A percentile compares a stretch with the other conserved stretches of the same genome.
Evolutionary conservation across 2,329 filamentous ascomycete species (phyloP).

Genomic region (Hypoxylon sp.): DNA sequence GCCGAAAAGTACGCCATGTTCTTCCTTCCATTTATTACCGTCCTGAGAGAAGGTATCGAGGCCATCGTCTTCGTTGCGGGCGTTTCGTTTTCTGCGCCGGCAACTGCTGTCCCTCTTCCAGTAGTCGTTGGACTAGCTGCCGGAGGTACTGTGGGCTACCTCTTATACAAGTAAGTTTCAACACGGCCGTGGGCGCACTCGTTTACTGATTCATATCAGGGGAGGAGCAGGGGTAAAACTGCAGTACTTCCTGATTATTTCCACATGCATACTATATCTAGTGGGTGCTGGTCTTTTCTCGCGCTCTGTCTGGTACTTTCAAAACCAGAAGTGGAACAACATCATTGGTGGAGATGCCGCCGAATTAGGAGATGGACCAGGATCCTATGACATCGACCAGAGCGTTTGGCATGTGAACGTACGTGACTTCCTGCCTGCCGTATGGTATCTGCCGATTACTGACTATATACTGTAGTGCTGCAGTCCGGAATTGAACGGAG

Average conservation of each 20-base stretch:
- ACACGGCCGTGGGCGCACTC: neutral
- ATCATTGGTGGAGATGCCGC: slow-evolving; percentile 69
- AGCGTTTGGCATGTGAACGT: slow-evolving; percentile 88
- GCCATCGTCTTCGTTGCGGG: slow-evolving; percentile 89
- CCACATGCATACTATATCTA: slow-evolving; percentile 86
- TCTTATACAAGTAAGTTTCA: slow-evolving; percentile 79
- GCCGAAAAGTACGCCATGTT: slow-evolving; percentile 89
- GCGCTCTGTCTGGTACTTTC: slow-evolving; percentile 79
- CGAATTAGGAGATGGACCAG: slow-evolving; percentile 70
- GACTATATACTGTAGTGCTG: slow-evolving; percentile 73
- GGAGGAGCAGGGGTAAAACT: slow-evolving; percentile 75
- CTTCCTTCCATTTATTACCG: slow-evolving; percentile 85
- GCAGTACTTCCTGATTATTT: slow-evolving; percentile 84
- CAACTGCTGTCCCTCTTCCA: slow-evolving; percentile 81
- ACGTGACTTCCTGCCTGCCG: slow-evolving; percentile 52
- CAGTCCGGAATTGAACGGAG: slow-evolving; percentile 77
- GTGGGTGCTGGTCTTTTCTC: slow-evolving; percentile 87
- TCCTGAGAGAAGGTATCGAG: slow-evolving; percentile 88
- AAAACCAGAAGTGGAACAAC: slow-evolving; percentile 77
- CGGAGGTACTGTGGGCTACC: slow-evolving; percentile 75
- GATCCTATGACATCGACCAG: slow-evolving; percentile 82
- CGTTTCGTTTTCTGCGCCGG: slow-evolving; percentile 81
- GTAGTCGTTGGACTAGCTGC: slow-evolving; percentile 78
- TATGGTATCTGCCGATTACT: slow-evolving; percentile 27
- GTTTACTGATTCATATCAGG: slow-evolving; percentile 50